These are phyloP conservation scores for Diplodia corticola DNA, from an alignment of 2,329 filamentous ascomycete species.

Conservation along the genomic window DNA sequence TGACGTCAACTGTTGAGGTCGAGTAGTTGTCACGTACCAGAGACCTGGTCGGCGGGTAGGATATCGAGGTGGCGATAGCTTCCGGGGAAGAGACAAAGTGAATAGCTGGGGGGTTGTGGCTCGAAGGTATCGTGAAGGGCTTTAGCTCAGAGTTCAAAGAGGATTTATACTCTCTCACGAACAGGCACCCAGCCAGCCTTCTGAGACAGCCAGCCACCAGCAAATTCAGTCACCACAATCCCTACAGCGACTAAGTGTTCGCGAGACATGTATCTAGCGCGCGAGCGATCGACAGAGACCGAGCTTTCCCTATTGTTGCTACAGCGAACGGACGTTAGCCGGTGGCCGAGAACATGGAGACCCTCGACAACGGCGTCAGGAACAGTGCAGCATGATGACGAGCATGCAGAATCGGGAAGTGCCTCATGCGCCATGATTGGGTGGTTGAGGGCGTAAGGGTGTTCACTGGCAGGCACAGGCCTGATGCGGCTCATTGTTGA, in stretches of 20 bases:
- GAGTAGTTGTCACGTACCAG: background rate
- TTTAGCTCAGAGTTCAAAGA: background rate
- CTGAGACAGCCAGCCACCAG: background rate
- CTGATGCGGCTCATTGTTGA: background rate
- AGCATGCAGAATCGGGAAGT: background rate
- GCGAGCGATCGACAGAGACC: background rate
- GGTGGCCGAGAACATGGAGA: conserved; percentile 1
- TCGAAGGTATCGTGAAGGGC: background rate
- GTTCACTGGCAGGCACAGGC: background rate
- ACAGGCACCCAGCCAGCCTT: background rate
- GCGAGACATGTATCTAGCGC: background rate
- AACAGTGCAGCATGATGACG: background rate
- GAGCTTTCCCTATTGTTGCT: background rate
- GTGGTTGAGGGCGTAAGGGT: background rate
- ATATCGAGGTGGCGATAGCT: background rate
- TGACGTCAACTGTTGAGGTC: background rate
- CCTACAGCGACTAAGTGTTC: background rate
- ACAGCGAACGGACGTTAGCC: background rate
- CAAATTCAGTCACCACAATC: background rate
- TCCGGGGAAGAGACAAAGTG: background rate
- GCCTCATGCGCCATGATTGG: background rate
- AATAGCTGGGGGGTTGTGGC: background rate
- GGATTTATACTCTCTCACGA: conserved; percentile 2
- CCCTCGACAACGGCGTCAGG: background rate
- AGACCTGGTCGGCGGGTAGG: background rate